Evolutionary conservation across 768 basidiomycete genomes (phyloP).

Genomic region (Calocera cornea): DNA sequence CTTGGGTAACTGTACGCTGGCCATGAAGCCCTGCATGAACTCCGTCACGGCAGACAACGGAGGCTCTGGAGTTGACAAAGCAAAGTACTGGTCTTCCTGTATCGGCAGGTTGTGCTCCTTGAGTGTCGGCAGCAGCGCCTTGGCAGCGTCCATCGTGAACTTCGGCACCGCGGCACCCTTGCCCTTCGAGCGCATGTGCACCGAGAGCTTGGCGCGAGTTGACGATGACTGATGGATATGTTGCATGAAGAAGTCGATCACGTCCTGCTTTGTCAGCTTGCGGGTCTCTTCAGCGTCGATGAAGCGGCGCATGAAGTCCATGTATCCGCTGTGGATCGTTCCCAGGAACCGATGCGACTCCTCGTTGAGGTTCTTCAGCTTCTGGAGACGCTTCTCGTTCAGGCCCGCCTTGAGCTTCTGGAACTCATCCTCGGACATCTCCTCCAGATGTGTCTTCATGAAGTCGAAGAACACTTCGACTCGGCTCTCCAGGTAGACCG

Average conservation of each 20-base stretch:
- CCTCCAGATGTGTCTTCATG: constrained; percentile 53
- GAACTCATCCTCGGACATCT: constrained; percentile 62
- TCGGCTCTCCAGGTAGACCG: constrained; percentile 69
- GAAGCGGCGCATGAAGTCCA: constrained; percentile 73
- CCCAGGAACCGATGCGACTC: constrained; percentile 57
- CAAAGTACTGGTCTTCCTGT: constrained; percentile 39
- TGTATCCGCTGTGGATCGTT: constrained; percentile 64
- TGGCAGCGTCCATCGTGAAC: constrained; percentile 49
- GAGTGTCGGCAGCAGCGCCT: constrained; percentile 46
- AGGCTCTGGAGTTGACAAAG: constrained; percentile 41
- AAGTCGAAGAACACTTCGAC: constrained; percentile 75
- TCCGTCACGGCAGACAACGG: constrained; percentile 44
- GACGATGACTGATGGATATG: constrained; percentile 56
- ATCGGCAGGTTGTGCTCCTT: constrained; percentile 36
- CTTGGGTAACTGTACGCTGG: constrained; percentile 23
- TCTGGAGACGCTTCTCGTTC: constrained; percentile 71
- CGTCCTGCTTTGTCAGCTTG: constrained; percentile 56
- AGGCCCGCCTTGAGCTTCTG: constrained; percentile 62
- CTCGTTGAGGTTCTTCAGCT: constrained; percentile 74
- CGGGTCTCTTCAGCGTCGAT: constrained; percentile 57
- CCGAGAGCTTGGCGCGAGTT: constrained; percentile 66
- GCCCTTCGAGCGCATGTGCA: constrained; percentile 62
- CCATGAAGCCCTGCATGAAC: constrained; percentile 42
- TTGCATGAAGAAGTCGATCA: constrained; percentile 53
- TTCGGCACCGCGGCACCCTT: constrained; percentile 31